phyloP scores from a whole-genome alignment of 345 rosid genomes.

The Syzygium oleosum region DNA sequence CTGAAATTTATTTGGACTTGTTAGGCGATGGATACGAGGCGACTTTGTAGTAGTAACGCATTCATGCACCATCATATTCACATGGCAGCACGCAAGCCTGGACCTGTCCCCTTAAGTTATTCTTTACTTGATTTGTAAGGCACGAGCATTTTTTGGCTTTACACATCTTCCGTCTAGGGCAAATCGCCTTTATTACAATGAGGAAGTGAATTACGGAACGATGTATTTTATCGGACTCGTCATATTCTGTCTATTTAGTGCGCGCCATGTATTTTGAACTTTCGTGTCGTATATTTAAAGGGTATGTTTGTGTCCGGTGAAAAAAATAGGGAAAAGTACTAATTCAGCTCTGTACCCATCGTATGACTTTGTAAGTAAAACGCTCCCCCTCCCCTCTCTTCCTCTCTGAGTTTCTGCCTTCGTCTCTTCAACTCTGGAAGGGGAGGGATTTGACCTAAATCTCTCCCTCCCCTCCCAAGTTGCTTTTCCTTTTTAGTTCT shows the following conservation, averaged over 20 bases:
- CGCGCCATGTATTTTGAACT: not conserved
- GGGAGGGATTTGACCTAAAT: no score
- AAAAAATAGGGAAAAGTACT: not conserved
- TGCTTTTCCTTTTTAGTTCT: no score
- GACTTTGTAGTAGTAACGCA: not conserved
- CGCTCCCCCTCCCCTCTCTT: no score
- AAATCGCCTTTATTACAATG: not conserved
- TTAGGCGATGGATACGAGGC: not conserved
- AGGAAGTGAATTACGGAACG: not conserved
- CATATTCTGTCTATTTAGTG: not conserved
- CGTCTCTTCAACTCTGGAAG: no score
- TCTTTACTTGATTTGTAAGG: not conserved
- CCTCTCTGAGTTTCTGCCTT: no score
- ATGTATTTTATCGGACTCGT: fast-evolving
- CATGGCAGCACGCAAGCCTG: not conserved
- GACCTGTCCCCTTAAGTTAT: not conserved
- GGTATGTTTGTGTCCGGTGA: not conserved
- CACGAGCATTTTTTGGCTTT: not conserved
- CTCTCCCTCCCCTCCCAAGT: no score
- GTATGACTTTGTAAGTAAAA: no score
- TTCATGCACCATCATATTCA: not conserved
- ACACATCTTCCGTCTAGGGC: not conserved
- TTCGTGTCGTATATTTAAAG: not conserved
- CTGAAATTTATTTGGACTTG: not conserved
- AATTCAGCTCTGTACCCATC: no score